Percentiles rank a stretch among this genome's conserved stretches.
Conservation (phyloP, 345 rosid species). For the Populus deltoides region DNA sequence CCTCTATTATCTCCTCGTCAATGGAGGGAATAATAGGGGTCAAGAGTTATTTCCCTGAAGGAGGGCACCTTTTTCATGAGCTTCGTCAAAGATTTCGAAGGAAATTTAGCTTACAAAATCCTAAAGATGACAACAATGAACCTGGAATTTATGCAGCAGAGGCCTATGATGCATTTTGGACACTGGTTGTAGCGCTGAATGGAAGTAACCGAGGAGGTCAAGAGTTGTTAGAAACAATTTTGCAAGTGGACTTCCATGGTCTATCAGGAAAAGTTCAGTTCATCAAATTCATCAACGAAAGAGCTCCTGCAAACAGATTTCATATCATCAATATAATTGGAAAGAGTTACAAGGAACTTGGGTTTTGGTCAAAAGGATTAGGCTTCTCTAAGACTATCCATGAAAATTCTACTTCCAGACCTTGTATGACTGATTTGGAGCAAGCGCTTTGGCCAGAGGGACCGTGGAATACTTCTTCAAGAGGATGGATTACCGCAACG, state of each 20-base stretch:
- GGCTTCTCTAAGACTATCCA: conserved; percentile 20
- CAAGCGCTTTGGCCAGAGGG: conserved; percentile 26
- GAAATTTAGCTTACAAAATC: conserved; percentile 9
- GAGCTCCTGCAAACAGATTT: not conserved
- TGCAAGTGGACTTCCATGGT: conserved; percentile 8
- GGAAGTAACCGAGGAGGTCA: not conserved
- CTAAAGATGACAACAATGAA: conserved; percentile 13
- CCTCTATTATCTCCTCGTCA: conserved; percentile 7
- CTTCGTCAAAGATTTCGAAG: conserved; percentile 8
- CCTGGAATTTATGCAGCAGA: conserved; percentile 20
- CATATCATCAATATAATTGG: conserved; percentile 24
- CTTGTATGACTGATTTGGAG: conserved; percentile 18
- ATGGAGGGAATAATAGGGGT: conserved; percentile 31
- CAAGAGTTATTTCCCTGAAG: conserved; percentile 8
- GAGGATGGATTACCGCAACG: conserved; percentile 23
- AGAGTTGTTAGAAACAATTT: conserved; percentile 8
- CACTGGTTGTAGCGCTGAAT: conserved; percentile 16
- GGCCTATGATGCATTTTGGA: conserved; percentile 23
- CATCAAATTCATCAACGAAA: conserved; percentile 1
- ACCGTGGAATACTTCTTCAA: conserved; percentile 8
- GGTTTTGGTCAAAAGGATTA: conserved; percentile 23
- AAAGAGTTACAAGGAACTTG: conserved; percentile 17
- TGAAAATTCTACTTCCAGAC: not conserved
- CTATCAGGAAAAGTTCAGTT: conserved; percentile 16
- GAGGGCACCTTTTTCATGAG: not conserved